These are phyloP conservation scores for Solanum arcanum DNA, from an alignment of 257 asterid species.

Conservation along the genomic window DNA sequence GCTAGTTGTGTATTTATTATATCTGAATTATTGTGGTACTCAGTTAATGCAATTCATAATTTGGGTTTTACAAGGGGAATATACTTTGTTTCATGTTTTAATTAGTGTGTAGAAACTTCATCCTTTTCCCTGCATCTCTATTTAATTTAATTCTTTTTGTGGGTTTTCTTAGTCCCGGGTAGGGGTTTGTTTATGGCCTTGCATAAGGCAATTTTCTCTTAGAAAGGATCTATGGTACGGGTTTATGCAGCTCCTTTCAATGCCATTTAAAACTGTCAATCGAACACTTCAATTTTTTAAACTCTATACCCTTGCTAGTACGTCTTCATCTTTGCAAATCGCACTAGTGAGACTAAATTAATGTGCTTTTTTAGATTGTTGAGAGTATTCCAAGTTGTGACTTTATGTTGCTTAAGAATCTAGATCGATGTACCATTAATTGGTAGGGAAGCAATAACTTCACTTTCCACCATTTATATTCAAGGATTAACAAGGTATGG, in stretches of 20 bases:
- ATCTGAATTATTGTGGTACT: neutral
- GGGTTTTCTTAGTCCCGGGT: slow-evolving; percentile 35
- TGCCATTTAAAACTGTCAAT: slow-evolving; percentile 84
- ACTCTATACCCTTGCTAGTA: slow-evolving; percentile 56
- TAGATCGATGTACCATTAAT: too few relatives aligned
- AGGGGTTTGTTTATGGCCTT: slow-evolving; percentile 81
- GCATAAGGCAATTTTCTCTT: slow-evolving; percentile 68
- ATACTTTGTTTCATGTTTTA: neutral
- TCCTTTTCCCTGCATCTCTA: neutral
- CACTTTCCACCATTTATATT: too few relatives aligned
- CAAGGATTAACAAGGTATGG: too few relatives aligned
- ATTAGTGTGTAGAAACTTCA: neutral
- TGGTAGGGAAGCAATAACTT: too few relatives aligned
- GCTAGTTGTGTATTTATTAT: neutral
- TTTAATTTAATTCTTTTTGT: slow-evolving; percentile 5
- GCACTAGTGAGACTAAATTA: slow-evolving; percentile 51
- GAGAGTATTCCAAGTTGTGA: neutral
- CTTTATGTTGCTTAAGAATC: neutral
- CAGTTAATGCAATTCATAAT: neutral
- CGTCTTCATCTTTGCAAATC: slow-evolving; percentile 61
- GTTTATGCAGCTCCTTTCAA: slow-evolving; percentile 56
- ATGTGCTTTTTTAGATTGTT: neutral
- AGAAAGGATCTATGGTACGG: slow-evolving; percentile 70
- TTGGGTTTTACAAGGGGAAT: neutral
- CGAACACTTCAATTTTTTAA: slow-evolving; percentile 60